Evolutionary conservation across 257 asterid species (phyloP).

Genomic region (Penstemon barbatus): DNA sequence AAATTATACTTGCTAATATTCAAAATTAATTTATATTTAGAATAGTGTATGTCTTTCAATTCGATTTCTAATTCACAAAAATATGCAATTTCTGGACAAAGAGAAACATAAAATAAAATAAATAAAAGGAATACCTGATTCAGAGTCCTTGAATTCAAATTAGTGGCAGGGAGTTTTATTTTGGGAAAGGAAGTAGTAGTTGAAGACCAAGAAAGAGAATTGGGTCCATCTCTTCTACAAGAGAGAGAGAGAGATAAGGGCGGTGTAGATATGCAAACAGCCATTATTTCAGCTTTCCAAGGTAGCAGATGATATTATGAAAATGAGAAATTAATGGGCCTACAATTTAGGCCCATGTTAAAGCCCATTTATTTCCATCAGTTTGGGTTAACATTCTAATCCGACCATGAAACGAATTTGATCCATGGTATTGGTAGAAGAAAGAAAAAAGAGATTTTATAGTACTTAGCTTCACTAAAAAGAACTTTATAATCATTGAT

Average conservation of each 20-base stretch:
- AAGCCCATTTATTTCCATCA: no score
- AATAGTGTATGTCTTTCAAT: neutral
- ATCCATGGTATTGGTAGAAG: no score
- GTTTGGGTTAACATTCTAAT: no score
- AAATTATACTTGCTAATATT: neutral
- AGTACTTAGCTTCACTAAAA: no score
- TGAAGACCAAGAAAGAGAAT: constrained; percentile 64
- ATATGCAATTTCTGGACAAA: neutral
- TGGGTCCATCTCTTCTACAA: constrained; percentile 28
- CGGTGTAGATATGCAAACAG: constrained; percentile 35
- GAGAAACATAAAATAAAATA: neutral
- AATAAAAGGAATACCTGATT: constrained; percentile 42
- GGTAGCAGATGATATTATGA: no score
- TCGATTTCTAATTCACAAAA: constrained; percentile 4
- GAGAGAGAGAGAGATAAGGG: constrained; percentile 41
- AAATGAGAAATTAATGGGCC: no score
- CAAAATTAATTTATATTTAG: neutral
- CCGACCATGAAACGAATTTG: no score
- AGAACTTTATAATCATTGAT: no score
- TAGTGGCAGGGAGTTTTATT: constrained; percentile 37
- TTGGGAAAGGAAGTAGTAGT: constrained; percentile 50
- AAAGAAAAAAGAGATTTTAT: no score
- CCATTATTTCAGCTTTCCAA: constrained; percentile 32
- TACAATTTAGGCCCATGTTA: no score
- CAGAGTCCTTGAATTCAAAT: constrained; percentile 24